phyloP scores from a whole-genome alignment of 192 early-diverging fungal species.

The Coemansia sp. region DNA sequence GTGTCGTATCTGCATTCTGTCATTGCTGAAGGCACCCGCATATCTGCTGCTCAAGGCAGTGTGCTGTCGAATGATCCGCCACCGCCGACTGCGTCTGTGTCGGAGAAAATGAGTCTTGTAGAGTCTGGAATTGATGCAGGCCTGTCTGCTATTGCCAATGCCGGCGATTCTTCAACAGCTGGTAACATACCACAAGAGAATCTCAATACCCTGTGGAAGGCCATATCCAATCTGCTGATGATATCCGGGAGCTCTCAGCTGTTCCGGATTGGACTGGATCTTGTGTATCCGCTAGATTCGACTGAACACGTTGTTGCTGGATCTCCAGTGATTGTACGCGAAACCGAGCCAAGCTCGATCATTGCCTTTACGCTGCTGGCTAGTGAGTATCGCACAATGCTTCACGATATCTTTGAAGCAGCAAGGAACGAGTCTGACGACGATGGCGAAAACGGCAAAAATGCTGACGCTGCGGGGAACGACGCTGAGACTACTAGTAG shows the following conservation, averaged over 20 bases:
- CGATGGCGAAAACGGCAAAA: not conserved
- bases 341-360: constrained; percentile 92
- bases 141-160: not conserved
- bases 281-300: constrained; percentile 55
- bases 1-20: constrained; percentile 32
- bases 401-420: constrained; percentile 37
- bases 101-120: constrained; percentile 31
- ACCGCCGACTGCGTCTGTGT: constrained; percentile 15
- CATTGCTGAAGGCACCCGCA: constrained; percentile 9
- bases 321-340: constrained; percentile 83
- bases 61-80: constrained; percentile 25
- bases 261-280: constrained; percentile 45
- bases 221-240: constrained; percentile 45
- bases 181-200: constrained; percentile 30
- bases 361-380: constrained; percentile 85
- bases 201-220: constrained; percentile 38
- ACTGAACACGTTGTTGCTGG: constrained; percentile 89
- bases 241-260: constrained; percentile 44
- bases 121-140: constrained; percentile 23
- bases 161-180: constrained; percentile 22
- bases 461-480: not conserved
- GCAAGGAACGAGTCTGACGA: constrained; percentile 21
- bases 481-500: not conserved
- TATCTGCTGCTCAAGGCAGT: constrained; percentile 3
- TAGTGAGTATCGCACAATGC: constrained; percentile 38